These are phyloP conservation scores for Starmerella potacharoeniae DNA, from an alignment of 805 yeast species.

Conservation along the genomic window DNA sequence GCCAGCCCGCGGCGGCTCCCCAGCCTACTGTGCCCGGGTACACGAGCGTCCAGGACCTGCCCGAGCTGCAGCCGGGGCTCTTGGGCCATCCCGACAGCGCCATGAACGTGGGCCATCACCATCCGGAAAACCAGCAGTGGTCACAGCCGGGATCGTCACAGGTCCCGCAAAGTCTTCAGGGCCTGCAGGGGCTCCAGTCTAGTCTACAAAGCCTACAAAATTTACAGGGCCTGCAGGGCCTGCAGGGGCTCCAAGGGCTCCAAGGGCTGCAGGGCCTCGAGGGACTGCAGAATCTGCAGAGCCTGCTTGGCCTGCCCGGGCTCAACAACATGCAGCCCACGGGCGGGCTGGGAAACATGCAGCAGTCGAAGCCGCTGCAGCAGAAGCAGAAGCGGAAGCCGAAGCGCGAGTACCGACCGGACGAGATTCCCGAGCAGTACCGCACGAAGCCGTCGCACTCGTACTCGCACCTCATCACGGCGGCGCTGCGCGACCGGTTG, in stretches of 20 bases:
- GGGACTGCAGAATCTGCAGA: slow-evolving; percentile 6
- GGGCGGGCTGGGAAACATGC: slow-evolving; percentile 15
- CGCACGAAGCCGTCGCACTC: slow-evolving; percentile 75
- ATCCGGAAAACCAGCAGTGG: background rate
- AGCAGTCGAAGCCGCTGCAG: background rate
- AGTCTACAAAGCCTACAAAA: background rate
- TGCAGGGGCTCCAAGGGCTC: slow-evolving; percentile 9
- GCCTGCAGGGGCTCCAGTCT: background rate
- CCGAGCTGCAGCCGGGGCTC: slow-evolving; percentile 6
- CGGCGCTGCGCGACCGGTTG: slow-evolving; percentile 58
- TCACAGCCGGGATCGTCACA: background rate
- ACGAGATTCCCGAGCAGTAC: slow-evolving; percentile 81
- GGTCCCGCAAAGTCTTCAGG: background rate
- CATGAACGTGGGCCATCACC: background rate
- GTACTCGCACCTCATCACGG: slow-evolving; percentile 68
- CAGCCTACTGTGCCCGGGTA: background rate
- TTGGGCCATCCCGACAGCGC: background rate
- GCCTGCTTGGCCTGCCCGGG: slow-evolving; percentile 13
- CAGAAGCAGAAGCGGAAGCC: slow-evolving; percentile 29
- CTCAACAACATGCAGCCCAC: slow-evolving; percentile 15
- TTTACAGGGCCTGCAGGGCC: slow-evolving; percentile 1
- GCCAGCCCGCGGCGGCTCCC: background rate
- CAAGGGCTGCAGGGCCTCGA: slow-evolving; percentile 14
- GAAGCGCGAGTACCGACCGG: slow-evolving; percentile 51
- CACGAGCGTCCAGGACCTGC: slow-evolving; percentile 1